phyloP scores from a whole-genome alignment of 345 rosid species.

The Brassica rapa region DNA sequence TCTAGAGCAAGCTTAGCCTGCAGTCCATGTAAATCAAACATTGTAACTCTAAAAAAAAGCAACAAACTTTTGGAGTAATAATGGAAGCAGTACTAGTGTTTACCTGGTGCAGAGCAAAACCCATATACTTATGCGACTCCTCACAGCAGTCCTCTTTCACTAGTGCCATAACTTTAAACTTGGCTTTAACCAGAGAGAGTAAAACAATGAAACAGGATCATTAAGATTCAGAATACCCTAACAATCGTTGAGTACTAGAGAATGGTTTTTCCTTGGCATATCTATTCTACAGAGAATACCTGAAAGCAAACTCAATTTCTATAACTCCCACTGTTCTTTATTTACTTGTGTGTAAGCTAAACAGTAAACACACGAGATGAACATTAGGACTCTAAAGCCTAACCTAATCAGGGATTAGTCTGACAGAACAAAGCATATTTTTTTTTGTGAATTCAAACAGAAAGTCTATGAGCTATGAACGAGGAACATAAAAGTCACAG shows the following conservation, averaged over 20 bases:
- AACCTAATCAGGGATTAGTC: too few relatives aligned
- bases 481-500: too few relatives aligned
- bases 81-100: not conserved
- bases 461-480: too few relatives aligned
- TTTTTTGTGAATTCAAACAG: too few relatives aligned
- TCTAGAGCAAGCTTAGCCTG: constrained; percentile 81
- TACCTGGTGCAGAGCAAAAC: constrained; percentile 62
- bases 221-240: not conserved
- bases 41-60: not conserved
- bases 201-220: not conserved
- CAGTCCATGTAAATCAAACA: constrained; percentile 1
- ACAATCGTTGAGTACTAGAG: not conserved
- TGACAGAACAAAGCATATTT: too few relatives aligned
- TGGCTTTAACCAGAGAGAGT: not conserved
- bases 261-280: not conserved
- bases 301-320: not conserved
- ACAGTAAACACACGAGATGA: not conserved
- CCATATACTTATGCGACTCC: constrained; percentile 47
- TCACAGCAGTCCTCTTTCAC: not conserved
- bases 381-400: too few relatives aligned
- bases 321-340: not conserved
- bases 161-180: not conserved
- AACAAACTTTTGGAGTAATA: not conserved
- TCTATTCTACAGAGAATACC: not conserved
- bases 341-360: not conserved